Conservation (phyloP, 139 green algal genomes). For the Medakamo hakoo region DNA sequence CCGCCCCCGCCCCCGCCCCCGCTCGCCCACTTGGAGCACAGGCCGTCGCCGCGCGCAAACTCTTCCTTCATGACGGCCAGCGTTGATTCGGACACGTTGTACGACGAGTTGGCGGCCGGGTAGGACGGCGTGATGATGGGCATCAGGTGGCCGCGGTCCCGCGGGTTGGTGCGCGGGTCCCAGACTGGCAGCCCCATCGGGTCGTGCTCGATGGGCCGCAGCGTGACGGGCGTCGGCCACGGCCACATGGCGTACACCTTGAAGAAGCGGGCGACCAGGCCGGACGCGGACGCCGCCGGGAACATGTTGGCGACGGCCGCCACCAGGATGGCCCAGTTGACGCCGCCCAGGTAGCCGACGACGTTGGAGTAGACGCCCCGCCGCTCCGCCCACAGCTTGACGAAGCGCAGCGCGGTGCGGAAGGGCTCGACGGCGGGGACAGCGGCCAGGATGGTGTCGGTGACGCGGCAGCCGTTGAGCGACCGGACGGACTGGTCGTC, state of each 20-base stretch:
- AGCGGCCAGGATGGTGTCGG: slow-evolving; percentile 65
- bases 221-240: slow-evolving; percentile 71
- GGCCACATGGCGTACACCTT: slow-evolving; percentile 51
- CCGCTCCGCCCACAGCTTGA: slow-evolving; percentile 84
- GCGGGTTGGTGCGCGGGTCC: slow-evolving; percentile 61
- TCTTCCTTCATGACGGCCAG: slow-evolving; percentile 50
- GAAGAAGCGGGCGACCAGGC: slow-evolving; percentile 69
- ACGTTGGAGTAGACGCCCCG: slow-evolving; percentile 72
- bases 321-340: slow-evolving; percentile 94
- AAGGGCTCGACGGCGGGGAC: slow-evolving; percentile 44
- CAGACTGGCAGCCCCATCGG: slow-evolving; percentile 33
- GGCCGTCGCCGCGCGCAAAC: slow-evolving; percentile 21
- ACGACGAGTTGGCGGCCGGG: slow-evolving; percentile 83
- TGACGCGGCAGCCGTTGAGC: slow-evolving; percentile 82
- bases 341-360: slow-evolving; percentile 79
- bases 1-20: background rate
- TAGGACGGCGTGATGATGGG: slow-evolving; percentile 97
- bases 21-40: slow-evolving; percentile 13
- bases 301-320: slow-evolving; percentile 84
- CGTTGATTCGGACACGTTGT: slow-evolving; percentile 81
- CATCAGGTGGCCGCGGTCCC: slow-evolving; percentile 72
- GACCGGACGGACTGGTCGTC: slow-evolving; percentile 72
- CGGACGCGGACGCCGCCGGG: slow-evolving; percentile 41
- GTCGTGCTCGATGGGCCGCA: slow-evolving; percentile 55
- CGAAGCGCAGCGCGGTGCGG: slow-evolving; percentile 41